Conservation (phyloP, 805 yeast species). For the Wickerhamiella slavikovae region DNA sequence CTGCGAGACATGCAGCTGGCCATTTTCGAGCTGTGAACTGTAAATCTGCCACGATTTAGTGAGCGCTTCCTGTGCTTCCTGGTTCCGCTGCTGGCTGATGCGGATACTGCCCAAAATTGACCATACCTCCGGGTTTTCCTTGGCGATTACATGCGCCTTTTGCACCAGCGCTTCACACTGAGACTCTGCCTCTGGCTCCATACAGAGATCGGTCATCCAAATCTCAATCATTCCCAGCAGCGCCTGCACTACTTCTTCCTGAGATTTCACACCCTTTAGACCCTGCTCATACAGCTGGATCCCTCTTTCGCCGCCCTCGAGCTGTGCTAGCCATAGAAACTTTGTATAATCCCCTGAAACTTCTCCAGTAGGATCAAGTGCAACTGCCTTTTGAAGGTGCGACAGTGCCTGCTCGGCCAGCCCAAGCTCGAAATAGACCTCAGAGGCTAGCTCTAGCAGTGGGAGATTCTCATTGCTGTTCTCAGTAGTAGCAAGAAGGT, state of each 20-base stretch:
- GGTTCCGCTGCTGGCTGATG: slow-evolving; percentile 59
- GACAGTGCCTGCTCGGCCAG: slow-evolving; percentile 61
- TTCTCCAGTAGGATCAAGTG: slow-evolving; percentile 44
- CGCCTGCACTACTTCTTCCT: slow-evolving; percentile 34
- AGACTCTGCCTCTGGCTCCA: slow-evolving; percentile 74
- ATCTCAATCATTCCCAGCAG: slow-evolving; percentile 63
- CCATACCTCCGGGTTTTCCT: slow-evolving; percentile 57
- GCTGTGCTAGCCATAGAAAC: slow-evolving; percentile 78
- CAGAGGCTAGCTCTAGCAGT: slow-evolving; percentile 32
- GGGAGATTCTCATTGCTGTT: slow-evolving; percentile 24
- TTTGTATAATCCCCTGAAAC: slow-evolving; percentile 52
- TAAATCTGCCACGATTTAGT: slow-evolving; percentile 53
- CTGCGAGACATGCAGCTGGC: slow-evolving; percentile 22
- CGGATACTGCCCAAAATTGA: slow-evolving; percentile 67
- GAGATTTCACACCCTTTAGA: slow-evolving; percentile 23
- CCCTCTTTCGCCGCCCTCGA: slow-evolving; percentile 68
- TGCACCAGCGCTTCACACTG: slow-evolving; percentile 55
- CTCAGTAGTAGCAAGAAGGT: slow-evolving; percentile 8
- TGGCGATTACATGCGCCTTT: slow-evolving; percentile 34
- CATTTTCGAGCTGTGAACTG: slow-evolving; percentile 20
- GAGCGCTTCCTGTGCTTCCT: slow-evolving; percentile 56
- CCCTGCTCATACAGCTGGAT: slow-evolving; percentile 42
- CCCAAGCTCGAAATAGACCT: slow-evolving; percentile 59
- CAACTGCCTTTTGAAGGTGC: slow-evolving; percentile 36
- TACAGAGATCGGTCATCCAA: slow-evolving; percentile 95